Evolutionary conservation across 495 filamentous ascomycete genomes (phyloP), one percentile per base, ranked within the genome.

Genomic region (Neurospora africana): DNA sequence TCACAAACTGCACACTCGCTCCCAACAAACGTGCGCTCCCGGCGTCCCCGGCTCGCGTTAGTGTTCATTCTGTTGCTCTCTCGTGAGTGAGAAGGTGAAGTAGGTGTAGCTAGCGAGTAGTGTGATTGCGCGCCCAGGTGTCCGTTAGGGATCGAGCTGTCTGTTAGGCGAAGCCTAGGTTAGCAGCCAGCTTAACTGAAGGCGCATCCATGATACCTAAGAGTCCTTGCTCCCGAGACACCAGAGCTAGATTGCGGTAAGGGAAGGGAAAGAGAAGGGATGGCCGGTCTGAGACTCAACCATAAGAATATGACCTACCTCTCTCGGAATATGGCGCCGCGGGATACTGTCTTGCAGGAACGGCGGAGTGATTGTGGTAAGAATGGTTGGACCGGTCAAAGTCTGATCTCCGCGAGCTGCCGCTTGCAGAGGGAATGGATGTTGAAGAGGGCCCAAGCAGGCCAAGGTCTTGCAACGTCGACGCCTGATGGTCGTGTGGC

Each of bases 1-100:
- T 99, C 95, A 80, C 95, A 99, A 15, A 98, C 94, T 68, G 95
- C 93, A 81, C 95, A 99, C 82, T 95, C 91, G 79, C 89, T 93
- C 67, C 95, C 95, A 65, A 98, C 90, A 79, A 97, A 99, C 1
- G 96, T 99, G 78, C 95, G 88, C 81, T 98, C 96, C 73, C 95
- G 86, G 81, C 96, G 88, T 72, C 90, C 91, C 36, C 93, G 89
- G 73, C 87, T 89, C 75, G 93, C 87, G 76, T 98, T 94, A 30
- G 92, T 87, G 78, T 89, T 92, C 74, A 93, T 89, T 84, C 89
- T 93, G 76, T 76, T 77, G 74, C 79, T 84, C 68, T 81, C 78
- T 69, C 78, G 80, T 30, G 84, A 84, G 8, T 68, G 77, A 69
- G 47, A 58, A 58, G 74, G 73, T 53, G 84, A 85, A 72, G 74